Evolutionary conservation across 768 basidiomycete species (phyloP).

Genomic region (Neoboletus magnificus): DNA sequence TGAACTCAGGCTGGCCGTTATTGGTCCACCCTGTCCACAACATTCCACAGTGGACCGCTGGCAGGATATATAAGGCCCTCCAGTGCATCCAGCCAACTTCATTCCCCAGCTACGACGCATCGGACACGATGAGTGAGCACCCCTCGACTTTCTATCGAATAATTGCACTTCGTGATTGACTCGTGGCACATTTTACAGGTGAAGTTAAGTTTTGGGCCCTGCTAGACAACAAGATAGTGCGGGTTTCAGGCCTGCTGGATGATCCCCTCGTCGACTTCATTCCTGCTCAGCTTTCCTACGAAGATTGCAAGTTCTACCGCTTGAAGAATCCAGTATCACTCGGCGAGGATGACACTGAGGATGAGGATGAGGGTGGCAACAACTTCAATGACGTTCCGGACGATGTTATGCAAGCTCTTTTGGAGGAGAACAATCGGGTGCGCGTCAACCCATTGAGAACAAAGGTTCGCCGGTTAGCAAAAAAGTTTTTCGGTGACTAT

Average conservation of each 20-base stretch:
- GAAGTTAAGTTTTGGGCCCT: neutral
- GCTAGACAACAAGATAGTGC: neutral
- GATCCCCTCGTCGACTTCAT: neutral
- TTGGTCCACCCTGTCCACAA: neutral
- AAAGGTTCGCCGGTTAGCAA: neutral
- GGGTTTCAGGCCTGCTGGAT: neutral
- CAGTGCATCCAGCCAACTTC: neutral
- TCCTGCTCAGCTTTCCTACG: neutral
- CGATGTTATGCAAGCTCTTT: neutral
- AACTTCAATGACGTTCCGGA: neutral
- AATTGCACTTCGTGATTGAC: neutral
- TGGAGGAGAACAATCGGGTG: neutral
- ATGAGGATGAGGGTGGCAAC: neutral
- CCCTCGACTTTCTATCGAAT: neutral
- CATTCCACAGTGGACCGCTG: neutral
- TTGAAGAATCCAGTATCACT: neutral
- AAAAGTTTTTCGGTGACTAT: neutral
- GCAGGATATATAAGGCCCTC: neutral
- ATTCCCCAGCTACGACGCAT: too few species aligned
- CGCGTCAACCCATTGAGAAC: accelerated
- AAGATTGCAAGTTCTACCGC: neutral
- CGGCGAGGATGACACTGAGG: neutral
- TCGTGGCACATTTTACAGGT: neutral
- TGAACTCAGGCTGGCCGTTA: neutral
- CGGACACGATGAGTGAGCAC: too few species aligned